Conservation (phyloP, 768 basidiomycete genomes). For the Amanita inopinata region DNA sequence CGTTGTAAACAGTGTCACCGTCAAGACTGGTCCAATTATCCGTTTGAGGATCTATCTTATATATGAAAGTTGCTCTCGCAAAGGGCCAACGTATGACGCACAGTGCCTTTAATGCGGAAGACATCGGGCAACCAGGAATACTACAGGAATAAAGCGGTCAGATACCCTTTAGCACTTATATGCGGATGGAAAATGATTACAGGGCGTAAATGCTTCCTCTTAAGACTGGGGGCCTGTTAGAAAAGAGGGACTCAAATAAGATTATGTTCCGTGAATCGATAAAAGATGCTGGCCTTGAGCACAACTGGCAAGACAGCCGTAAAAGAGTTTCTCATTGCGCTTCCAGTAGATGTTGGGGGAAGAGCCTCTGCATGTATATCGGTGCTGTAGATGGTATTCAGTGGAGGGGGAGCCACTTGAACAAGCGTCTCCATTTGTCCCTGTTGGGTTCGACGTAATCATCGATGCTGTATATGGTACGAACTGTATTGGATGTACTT, state of each 20-base stretch:
- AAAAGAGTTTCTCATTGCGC: background rate
- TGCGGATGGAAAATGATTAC: conserved; percentile 16
- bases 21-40: conserved; percentile 76
- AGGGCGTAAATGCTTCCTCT: conserved; percentile 44
- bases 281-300: conserved; percentile 2
- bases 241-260: background rate
- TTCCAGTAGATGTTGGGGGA: no score
- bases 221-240: conserved; percentile 31
- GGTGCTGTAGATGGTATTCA: background rate
- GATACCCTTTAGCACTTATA: background rate
- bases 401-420: background rate
- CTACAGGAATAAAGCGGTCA: conserved; percentile 23
- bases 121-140: conserved; percentile 91
- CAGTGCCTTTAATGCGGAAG: conserved; percentile 73
- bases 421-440: background rate
- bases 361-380: background rate
- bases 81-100: conserved; percentile 26
- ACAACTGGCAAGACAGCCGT: background rate
- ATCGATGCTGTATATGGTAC: no score
- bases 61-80: conserved; percentile 8
- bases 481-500: no score
- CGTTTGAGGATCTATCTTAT: conserved; percentile 49
- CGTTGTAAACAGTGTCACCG: conserved; percentile 68
- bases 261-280: background rate
- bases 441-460: background rate